Evolutionary conservation across 192 early-diverging fungal genomes (phyloP).

Genomic region (Diversispora epigaea): DNA sequence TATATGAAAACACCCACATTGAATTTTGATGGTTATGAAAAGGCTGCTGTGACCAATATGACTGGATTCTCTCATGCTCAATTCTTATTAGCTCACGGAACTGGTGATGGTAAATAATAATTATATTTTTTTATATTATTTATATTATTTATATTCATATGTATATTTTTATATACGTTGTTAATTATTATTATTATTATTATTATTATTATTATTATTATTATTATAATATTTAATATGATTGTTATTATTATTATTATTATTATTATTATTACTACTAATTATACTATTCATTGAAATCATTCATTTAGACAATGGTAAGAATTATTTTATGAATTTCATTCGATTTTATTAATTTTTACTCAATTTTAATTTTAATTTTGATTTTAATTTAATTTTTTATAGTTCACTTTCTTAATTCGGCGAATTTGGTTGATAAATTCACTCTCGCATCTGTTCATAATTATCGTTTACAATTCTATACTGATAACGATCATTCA

Average conservation of each 20-base stretch:
- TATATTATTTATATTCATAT: not conserved
- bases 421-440: slow-evolving; percentile 72
- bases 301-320: too few species aligned
- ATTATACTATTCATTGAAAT: too few species aligned
- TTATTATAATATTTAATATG: too few species aligned
- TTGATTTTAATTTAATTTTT: slow-evolving; percentile 29
- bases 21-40: slow-evolving; percentile 78
- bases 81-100: slow-evolving; percentile 89
- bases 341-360: not conserved
- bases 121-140: not conserved
- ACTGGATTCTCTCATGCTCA: slow-evolving; percentile 74
- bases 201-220: too few species aligned
- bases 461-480: slow-evolving; percentile 84
- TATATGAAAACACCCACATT: slow-evolving; percentile 87
- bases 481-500: slow-evolving; percentile 87
- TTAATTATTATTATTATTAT: too few species aligned
- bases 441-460: slow-evolving; percentile 72
- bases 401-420: slow-evolving; percentile 90
- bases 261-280: too few species aligned
- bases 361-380: not conserved
- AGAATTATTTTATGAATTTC: not conserved
- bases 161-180: not conserved
- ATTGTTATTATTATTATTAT: too few species aligned
- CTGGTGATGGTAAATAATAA: slow-evolving; percentile 70
- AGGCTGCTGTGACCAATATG: slow-evolving; percentile 75